These are phyloP conservation scores for Parsonsia alboflavescens DNA, from an alignment of 257 asterid genomes.

Conservation along the genomic window DNA sequence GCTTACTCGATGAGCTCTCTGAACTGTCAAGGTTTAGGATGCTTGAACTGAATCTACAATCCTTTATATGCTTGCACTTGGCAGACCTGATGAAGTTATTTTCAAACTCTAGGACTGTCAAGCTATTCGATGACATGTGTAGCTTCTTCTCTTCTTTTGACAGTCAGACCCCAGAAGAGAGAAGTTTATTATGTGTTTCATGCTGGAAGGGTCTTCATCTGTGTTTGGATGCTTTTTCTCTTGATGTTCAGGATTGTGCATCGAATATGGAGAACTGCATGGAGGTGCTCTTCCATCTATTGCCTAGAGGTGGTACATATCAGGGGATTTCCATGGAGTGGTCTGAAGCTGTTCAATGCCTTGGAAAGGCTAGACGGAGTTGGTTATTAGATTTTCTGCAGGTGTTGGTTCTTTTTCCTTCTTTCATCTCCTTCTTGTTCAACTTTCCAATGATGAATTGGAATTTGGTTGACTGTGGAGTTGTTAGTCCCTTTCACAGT, in stretches of 20 bases:
- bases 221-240: conserved; percentile 51
- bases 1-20: conserved; percentile 75
- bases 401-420: conserved; percentile 40
- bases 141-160: conserved; percentile 55
- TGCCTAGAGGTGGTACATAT: conserved; percentile 43
- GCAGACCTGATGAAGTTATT: conserved; percentile 62
- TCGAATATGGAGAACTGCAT: conserved; percentile 63
- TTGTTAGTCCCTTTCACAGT: neutral
- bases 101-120: conserved; percentile 60
- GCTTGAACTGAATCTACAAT: conserved; percentile 78
- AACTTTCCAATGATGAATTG: neutral
- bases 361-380: conserved; percentile 64
- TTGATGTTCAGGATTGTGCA: conserved; percentile 38
- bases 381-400: conserved; percentile 69
- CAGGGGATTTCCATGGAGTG: conserved; percentile 50
- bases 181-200: conserved; percentile 53
- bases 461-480: neutral
- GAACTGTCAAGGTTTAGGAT: conserved; percentile 72
- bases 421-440: neutral
- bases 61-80: conserved; percentile 60
- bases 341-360: conserved; percentile 75
- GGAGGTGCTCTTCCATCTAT: conserved; percentile 56
- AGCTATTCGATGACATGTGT: conserved; percentile 66
- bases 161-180: conserved; percentile 35
- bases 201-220: conserved; percentile 86